Base-by-base conservation (phyloP, 139 green algal species). In the Closterium sp. region DNA sequence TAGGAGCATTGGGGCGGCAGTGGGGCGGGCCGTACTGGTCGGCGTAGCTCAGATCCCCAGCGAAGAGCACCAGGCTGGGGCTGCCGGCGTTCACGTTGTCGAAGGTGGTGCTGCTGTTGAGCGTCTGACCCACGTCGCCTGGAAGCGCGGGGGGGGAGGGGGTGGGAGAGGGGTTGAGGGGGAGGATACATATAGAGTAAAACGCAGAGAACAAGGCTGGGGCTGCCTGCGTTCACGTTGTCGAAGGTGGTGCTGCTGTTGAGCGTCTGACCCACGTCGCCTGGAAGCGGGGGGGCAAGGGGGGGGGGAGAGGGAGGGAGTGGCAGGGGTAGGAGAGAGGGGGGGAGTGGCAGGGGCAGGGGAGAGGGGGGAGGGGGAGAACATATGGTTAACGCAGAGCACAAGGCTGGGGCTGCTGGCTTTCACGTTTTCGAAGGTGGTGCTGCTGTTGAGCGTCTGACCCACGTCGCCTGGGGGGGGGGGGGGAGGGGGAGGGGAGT, bases 101-200 rank as follows among this genome's bases (percentile, higher is more conserved):
- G 3, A 88, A 36, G 25, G 85, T 88, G 30, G 85, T 69, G 85
- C 33, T 69, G 31, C 30, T 38, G 85, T 88, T 88, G 85, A 43
- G 28, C 33, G 85, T 88, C 85, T 88, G 85, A 12, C 85, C 85
- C 85, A 88, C 85, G 30, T 88, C 85, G 30, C 83, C 83, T 86
- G 30, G 16, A 55, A 55, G 36, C 19, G 6, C 19, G 43, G 43
- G 36, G 2, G 55, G 55, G 55, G 12, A 66, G 9, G 7, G 21
- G 19, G 43, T 19, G 43, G 43, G 43, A 6, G 36, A 55, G 36
- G 4, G 36, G 36, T 4, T 12, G 36, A 55, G 36, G 6, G 36
- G 36, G 36, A 4, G 36, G 36, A 55, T 55, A n/a, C n/a, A n/a
- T n/a, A n/a, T n/a, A n/a, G n/a, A n/a, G n/a, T n/a, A n/a, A n/a